A percentile compares a stretch with the other conserved stretches of the same genome.
Evolutionary conservation across 108 stramenopile species (phyloP).

Genomic region (Cyclotella kingstonii): DNA sequence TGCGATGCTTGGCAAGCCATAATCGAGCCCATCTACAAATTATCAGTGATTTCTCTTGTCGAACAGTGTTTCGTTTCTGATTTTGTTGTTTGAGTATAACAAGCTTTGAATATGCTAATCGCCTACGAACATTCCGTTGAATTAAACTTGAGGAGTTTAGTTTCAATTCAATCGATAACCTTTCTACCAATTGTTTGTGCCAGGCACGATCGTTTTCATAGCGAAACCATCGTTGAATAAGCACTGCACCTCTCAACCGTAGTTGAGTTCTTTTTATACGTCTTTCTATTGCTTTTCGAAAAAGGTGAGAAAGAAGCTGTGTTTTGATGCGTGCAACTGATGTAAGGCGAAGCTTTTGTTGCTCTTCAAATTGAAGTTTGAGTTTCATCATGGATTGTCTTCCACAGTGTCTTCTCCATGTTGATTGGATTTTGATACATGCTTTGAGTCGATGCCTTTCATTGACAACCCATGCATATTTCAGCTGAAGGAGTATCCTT

Average conservation of each 20-base stretch:
- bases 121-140: slow-evolving; percentile 11
- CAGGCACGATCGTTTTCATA: slow-evolving; percentile 9
- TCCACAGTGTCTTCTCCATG: slow-evolving; percentile 7
- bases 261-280: slow-evolving; percentile 9
- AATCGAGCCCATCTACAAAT: slow-evolving; percentile 24
- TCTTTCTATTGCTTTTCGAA: slow-evolving; percentile 16
- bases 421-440: slow-evolving; percentile 27
- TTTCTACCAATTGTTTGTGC: slow-evolving; percentile 2
- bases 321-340: slow-evolving; percentile 10
- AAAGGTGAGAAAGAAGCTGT: not conserved
- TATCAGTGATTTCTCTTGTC: slow-evolving; percentile 22
- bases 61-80: slow-evolving; percentile 1
- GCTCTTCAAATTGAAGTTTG: slow-evolving; percentile 13
- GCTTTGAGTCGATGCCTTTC: slow-evolving; percentile 16
- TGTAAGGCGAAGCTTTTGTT: slow-evolving; percentile 1
- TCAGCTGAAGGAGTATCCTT: slow-evolving; percentile 1
- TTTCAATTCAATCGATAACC: slow-evolving; percentile 3
- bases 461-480: not conserved
- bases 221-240: slow-evolving; percentile 31
- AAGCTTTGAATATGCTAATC: slow-evolving; percentile 12
- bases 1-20: slow-evolving; percentile 16
- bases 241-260: slow-evolving; percentile 8
- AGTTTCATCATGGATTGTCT: slow-evolving; percentile 1
- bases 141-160: slow-evolving; percentile 5
- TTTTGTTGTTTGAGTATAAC: slow-evolving; percentile 1